Evolutionary conservation across 805 yeast genomes (phyloP), one percentile per base, ranked within the genome.

Genomic region (Teunomyces barrocoloradensis): DNA sequence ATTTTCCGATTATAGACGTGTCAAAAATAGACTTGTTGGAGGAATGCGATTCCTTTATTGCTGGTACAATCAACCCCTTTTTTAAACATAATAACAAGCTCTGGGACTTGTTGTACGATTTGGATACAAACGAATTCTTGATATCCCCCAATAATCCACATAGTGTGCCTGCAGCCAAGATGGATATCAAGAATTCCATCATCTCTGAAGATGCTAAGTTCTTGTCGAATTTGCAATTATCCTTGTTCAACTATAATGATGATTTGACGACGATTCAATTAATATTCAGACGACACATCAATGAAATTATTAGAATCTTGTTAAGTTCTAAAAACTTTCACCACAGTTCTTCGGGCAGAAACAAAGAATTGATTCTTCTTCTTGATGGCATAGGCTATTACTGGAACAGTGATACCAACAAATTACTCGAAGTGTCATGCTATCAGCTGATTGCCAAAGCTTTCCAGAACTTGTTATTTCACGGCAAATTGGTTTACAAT

Each of bases 11-110:
- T 27, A 67, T 82, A 36, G 90, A 85, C 52, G 77, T 84, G 1
- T 79, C 84, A 2, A 76, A 81, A 49, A 65, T 82, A 38, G 82
- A 80, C 49, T 52, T 75, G 1, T 60, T 82, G 43, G 70, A 71
- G 50, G 65, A 58, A 44, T 73, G 67, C 50, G 68, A 55, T 27
- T 66, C 66, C 25, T 80, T 69, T 54, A 65, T 85, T 42, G 76
- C 86, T 2, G 92, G 92, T 3, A 84, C 89, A 3, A 80, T 85
- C 35, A 85, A 85, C 58, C 78, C 85, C 12, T 76, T 83, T 35
- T 79, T 85, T 58, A 81, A 80, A 55, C 73, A 77, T 28, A 76
- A 76, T 47, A 71, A 68, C 28, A 71, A 71, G 39, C 57, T 78
- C 17, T 85, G 87, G 85, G 87, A 85, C 60, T 60, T 81, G 28